Base-by-base conservation (phyloP, 1,284 basidiomycete species). In the Tylopilus orsonianus region DNA sequence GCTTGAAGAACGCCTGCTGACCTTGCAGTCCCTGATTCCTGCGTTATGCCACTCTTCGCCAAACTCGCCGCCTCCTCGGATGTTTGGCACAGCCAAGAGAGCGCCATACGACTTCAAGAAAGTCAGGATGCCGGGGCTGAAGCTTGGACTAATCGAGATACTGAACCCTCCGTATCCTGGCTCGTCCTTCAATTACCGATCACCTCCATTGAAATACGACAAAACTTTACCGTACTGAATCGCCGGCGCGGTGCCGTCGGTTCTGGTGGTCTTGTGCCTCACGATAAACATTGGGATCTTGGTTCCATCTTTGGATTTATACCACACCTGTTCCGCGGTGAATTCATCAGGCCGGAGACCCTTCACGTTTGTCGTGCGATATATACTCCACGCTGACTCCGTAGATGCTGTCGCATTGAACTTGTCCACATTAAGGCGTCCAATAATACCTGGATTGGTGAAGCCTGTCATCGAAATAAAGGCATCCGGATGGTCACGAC, bases 201-300 rank as follows among this genome's bases (percentile, higher is more conserved):
- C 43, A 37, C 4, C 9, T 26, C 14, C n/a, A 22, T 40, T 29
- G 9, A 23, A 23, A 24, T 4, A 26, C 10, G 2, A 37, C 12
- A 16, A 32, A 14, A 64, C 9, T 73, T 66, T 61, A 79, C 87
- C 89, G 56, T 92, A 94, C 61, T 92, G 85, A 22, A 92, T 73
- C 0, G 81, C 87, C 5, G 91, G 83, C 0, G 89, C 87, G 0
- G 83, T 85, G 8, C 90, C 90, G 56, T 93, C 87, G 45, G 81
- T 74, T 55, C 77, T 71, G 16, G 85, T 87, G 19, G 75, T 77
- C 63, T 87, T 87, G 61, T 87, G 87, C 42, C 83, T 78, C 24
- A 93, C 89, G 49, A 94, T 78, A 62, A 93, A 94, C 89, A 94
- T 92, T 2, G 91, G 90, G 27, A 94, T 75, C 42, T 75, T 78